Percentiles rank a stretch among this genome's conserved stretches.
Evolutionary conservation across 371 early-diverging fungal species (phyloP).

Genomic region (Rhizopus stolonifer): DNA sequence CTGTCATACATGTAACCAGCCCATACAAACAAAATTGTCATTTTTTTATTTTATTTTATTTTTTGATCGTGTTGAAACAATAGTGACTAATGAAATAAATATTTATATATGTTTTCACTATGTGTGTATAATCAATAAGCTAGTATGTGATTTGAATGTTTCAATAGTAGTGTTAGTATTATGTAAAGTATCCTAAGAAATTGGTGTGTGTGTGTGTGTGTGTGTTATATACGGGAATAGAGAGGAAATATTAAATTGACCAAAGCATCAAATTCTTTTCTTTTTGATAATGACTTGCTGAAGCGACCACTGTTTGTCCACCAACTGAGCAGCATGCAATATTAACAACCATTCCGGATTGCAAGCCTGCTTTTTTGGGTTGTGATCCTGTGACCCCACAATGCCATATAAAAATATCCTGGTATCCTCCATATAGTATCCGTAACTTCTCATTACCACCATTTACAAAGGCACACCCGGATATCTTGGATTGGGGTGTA

Average conservation of each 20-base stretch:
- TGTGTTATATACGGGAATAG: background rate
- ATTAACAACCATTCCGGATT: conserved; percentile 36
- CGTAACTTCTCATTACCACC: conserved; percentile 31
- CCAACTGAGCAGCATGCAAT: conserved; percentile 32
- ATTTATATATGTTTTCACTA: too few species aligned
- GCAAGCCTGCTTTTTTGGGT: conserved; percentile 37
- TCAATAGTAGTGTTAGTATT: too few species aligned
- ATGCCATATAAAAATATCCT: conserved; percentile 59
- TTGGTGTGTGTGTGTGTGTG: background rate
- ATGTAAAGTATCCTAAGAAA: too few species aligned
- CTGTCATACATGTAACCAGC: too few species aligned
- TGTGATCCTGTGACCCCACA: conserved; percentile 38
- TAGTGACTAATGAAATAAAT: too few species aligned
- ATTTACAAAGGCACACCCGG: conserved; percentile 51
- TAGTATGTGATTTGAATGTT: too few species aligned
- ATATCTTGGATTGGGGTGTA: conserved; percentile 38
- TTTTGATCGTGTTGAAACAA: too few species aligned
- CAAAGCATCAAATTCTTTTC: conserved; percentile 48
- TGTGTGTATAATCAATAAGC: too few species aligned
- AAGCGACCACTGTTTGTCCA: conserved; percentile 36
- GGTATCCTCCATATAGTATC: conserved; percentile 57
- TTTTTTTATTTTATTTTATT: too few species aligned
- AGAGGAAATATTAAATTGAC: conserved; percentile 26
- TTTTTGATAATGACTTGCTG: conserved; percentile 41
- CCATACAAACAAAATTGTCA: too few species aligned